phyloP scores from a whole-genome alignment of 163 green algal species.

The Scenedesmus sp. region DNA sequence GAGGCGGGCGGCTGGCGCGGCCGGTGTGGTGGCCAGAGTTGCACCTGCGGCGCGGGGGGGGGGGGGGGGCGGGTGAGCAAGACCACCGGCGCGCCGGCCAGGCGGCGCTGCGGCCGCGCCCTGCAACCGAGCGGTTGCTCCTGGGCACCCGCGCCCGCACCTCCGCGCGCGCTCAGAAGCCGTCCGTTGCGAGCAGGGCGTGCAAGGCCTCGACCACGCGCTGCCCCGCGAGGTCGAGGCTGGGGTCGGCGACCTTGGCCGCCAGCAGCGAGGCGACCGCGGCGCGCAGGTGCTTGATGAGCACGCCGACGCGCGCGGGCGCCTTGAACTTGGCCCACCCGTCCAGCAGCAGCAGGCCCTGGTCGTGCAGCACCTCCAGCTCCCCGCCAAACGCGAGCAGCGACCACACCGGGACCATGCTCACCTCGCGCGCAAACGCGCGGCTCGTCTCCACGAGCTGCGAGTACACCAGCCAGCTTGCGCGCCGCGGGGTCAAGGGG shows the following conservation, averaged over 20 bases:
- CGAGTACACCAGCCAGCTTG: constrained; percentile 91
- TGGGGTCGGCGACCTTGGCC: constrained; percentile 70
- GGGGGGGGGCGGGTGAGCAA: too few relatives aligned
- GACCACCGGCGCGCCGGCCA: too few relatives aligned
- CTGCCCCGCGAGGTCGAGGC: constrained; percentile 51
- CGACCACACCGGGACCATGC: constrained; percentile 86
- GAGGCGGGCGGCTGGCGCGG: neutral
- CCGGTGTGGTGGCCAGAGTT: neutral
- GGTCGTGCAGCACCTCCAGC: constrained; percentile 75
- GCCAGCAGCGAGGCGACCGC: constrained; percentile 71
- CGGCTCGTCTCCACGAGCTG: constrained; percentile 68
- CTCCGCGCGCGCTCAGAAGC: constrained; percentile 59
- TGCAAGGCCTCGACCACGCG: constrained; percentile 64
- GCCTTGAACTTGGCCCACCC: constrained; percentile 87
- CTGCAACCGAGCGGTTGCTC: neutral
- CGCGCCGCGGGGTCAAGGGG: too few relatives aligned
- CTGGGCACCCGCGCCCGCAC: neutral
- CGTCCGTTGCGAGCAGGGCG: constrained; percentile 70
- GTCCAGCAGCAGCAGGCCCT: constrained; percentile 80
- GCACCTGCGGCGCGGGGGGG: neutral
- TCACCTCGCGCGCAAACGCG: constrained; percentile 60
- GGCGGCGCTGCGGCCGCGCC: too few relatives aligned
- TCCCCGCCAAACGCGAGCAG: constrained; percentile 92
- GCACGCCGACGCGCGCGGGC: constrained; percentile 55
- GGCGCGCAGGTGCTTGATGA: constrained; percentile 76